Evolutionary conservation across 139 green algal genomes (phyloP), one percentile per base, ranked within the genome.

Genomic region (Closterium sp.): DNA sequence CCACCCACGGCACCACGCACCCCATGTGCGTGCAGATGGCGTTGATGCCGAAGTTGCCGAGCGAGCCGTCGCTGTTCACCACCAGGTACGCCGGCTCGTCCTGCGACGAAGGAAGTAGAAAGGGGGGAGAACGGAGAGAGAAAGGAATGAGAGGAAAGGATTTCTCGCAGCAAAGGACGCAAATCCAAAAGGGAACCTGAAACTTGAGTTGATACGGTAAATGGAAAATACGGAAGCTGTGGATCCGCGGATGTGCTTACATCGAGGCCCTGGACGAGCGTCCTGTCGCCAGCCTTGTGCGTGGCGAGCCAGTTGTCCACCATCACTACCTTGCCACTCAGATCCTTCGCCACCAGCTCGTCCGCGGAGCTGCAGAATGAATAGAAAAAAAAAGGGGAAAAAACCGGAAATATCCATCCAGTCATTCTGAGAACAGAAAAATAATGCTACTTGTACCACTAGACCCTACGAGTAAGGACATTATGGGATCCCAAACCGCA

Each of bases 21-120:
- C 98, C 98, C 93, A 99, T 92, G 95, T 99, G 98, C 33, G 98
- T 99, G 98, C 98, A 99, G 84, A 99, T 97, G 86, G 98, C 97
- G 95, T 99, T 99, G 8, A 99, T 90, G 91, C 98, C 98, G 91
- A 96, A 99, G 84, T 97, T 97, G 94, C 98, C 96, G 38, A 99
- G 96, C 23, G 91, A 90, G 87, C 94, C 92, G 3, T 98, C 94
- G 25, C 94, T 85, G 83, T 94, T 98, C 33, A 99, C 97, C 55
- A 99, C 96, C 35, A 99, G 95, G 97, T 99, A 99, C 43, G 97
- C 99, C 86, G 98, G 97, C 92, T 99, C 98, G 84, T 97, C 96
- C 97, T 91, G 43, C 43, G 30, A 1, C 12, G 38, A 86, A 86
- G 83, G 5, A 8, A 33, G 83, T n/a, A 86, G 83, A 33, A 9